Evolutionary conservation across 768 basidiomycete genomes (phyloP).

Genomic region (Leccinellum luteum): DNA sequence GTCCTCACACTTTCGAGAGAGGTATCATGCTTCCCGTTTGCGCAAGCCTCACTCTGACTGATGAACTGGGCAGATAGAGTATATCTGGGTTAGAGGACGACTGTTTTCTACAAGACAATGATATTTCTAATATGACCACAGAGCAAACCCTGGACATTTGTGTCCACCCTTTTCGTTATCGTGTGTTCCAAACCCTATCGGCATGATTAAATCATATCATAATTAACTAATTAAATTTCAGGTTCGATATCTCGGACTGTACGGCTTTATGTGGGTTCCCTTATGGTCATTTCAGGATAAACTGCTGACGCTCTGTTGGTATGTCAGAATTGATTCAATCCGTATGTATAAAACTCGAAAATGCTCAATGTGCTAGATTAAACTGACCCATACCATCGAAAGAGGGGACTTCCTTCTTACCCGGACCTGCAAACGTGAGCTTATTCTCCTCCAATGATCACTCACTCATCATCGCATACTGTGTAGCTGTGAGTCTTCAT

Average conservation of each 20-base stretch:
- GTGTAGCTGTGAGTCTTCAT: neutral
- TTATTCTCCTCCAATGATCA: neutral
- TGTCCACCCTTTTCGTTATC: neutral
- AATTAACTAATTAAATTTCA: too few relatives aligned
- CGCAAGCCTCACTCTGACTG: neutral
- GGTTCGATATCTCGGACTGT: too few relatives aligned
- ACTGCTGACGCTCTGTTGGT: too few relatives aligned
- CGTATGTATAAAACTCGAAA: neutral
- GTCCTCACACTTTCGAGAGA: neutral
- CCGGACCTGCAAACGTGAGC: neutral
- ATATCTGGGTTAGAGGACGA: neutral
- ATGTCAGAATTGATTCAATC: neutral
- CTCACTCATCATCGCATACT: too few relatives aligned
- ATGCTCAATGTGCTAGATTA: too few relatives aligned
- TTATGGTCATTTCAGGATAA: too few relatives aligned
- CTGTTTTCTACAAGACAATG: too few relatives aligned
- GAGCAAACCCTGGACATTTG: neutral
- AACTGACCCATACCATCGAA: neutral
- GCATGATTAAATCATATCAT: too few relatives aligned
- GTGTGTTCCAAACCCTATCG: too few relatives aligned
- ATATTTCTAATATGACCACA: neutral
- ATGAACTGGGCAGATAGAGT: neutral
- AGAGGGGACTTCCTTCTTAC: neutral
- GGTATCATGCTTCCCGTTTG: neutral
- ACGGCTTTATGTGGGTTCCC: too few relatives aligned